phyloP scores from a whole-genome alignment of 1,284 basidiomycete genomes.

The Termitomyces sp. region DNA sequence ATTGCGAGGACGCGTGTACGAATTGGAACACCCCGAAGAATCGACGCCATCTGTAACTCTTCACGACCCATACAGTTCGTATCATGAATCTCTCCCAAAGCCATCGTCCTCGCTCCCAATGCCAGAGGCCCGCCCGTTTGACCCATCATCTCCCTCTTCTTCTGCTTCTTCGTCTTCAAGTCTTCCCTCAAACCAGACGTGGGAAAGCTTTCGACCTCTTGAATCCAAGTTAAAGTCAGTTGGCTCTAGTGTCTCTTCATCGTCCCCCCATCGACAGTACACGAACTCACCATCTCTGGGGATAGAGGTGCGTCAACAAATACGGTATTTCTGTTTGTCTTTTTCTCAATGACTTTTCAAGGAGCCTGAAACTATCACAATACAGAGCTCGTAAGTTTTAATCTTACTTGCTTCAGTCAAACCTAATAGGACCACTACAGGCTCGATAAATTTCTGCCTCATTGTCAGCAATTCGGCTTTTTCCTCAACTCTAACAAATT shows the following conservation, averaged over 20 bases:
- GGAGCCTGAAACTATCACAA: conserved; percentile 33
- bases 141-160: conserved; percentile 36
- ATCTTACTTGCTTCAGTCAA: background rate
- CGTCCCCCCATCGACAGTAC: conserved; percentile 30
- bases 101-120: conserved; percentile 28
- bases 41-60: conserved; percentile 39
- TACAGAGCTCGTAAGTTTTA: conserved; percentile 34
- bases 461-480: conserved; percentile 42
- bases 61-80: conserved; percentile 38
- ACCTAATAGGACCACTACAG: conserved; percentile 21
- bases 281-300: conserved; percentile 30
- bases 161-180: conserved; percentile 37
- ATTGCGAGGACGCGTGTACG: conserved; percentile 38
- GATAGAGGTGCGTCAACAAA: conserved; percentile 27
- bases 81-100: conserved; percentile 26
- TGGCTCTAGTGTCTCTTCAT: conserved; percentile 35
- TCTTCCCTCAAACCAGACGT: conserved; percentile 37
- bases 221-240: conserved; percentile 33
- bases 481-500: conserved; percentile 43
- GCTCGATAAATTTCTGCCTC: conserved; percentile 38
- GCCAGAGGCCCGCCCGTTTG: conserved; percentile 27
- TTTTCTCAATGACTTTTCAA: conserved; percentile 15
- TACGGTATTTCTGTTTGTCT: background rate
- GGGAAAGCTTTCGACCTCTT: conserved; percentile 31
- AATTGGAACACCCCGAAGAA: conserved; percentile 41